Evolutionary conservation across 768 basidiomycete genomes (phyloP), one percentile per base, ranked within the genome.

Genomic region (Rhizopogon vesiculosus): DNA sequence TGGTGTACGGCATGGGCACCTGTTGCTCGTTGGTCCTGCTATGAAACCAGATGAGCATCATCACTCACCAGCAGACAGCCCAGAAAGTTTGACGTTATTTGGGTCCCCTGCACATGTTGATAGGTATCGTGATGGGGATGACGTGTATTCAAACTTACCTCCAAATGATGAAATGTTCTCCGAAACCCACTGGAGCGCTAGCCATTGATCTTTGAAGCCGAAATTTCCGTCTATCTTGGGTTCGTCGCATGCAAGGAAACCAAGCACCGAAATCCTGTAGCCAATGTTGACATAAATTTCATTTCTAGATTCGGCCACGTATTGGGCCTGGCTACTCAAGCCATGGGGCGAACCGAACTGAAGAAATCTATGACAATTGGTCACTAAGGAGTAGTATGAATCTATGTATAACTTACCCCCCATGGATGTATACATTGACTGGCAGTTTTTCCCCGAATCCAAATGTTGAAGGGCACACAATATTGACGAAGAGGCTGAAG

Each of bases 181-280:
- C 45, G 74, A 79, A 25, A 91, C 72, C 88, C 89, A 91, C 60
- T 80, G 72, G n/a, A 91, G 63, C 1, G 84, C 89, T 18, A 87
- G 63, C 89, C 89, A 91, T 62, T 88, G 87, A 62, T 91, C 89
- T 68, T 90, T 91, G 74, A 91, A 91, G 1, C 89, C 89, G 65
- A 85, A 91, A 62, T 91, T 92, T 3, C 90, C 89, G 15, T 74
- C 73, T 45, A 91, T 65, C 42, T 70, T 64, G 12, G n/a, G 72
- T 55, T 79, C 67, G 44, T 86, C 84, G 59, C 78, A 78, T 0
- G 87, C 88, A 19, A 92, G 71, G 63, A 89, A 92, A 0, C 89
- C 89, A 61, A 91, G 87, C 1, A 79, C 87, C 0, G 87, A 88
- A 13, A 91, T 72, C 19, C 89, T 81, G 65, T 90, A 89, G 39